phyloP scores from a whole-genome alignment of 148 eudicot genomes.

The Salicornia ramosissima region DNA sequence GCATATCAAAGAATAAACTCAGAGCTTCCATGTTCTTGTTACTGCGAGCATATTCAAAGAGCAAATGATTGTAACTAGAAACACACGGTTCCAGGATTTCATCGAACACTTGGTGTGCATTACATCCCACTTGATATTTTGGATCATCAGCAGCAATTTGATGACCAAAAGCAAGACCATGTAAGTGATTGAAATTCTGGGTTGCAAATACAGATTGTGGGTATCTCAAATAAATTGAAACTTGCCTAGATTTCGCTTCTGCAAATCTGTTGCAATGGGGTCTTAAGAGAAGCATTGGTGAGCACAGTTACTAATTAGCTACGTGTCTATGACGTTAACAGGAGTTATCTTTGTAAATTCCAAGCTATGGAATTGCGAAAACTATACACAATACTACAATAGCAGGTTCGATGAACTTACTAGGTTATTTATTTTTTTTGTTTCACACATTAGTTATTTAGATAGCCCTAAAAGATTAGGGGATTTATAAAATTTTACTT shows the following conservation, averaged over 20 bases:
- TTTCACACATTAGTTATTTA: too few species aligned
- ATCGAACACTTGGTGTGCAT: slow-evolving; percentile 58
- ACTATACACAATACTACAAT: too few species aligned
- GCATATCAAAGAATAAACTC: slow-evolving; percentile 37
- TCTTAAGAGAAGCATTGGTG: slow-evolving; percentile 18
- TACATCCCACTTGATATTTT: background rate
- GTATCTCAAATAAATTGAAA: slow-evolving; percentile 18
- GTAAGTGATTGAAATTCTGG: slow-evolving; percentile 21
- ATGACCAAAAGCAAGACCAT: slow-evolving; percentile 24
- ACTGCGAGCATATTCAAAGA: slow-evolving; percentile 57
- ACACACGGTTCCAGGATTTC: slow-evolving; percentile 32
- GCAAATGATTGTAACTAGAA: slow-evolving; percentile 41
- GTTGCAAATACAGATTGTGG: slow-evolving; percentile 21
- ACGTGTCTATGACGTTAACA: too few species aligned
- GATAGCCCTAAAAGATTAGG: too few species aligned
- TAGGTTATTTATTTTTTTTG: too few species aligned
- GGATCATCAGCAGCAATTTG: background rate
- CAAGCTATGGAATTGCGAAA: too few species aligned
- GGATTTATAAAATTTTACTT: too few species aligned
- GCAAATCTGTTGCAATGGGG: slow-evolving; percentile 14
- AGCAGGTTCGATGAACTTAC: too few species aligned
- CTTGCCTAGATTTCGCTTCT: slow-evolving; percentile 19
- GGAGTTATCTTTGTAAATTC: too few species aligned
- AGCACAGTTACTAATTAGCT: background rate
- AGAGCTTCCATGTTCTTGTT: slow-evolving; percentile 40